Base-by-base conservation (phyloP, 345 rosid genomes). In the Barbarea vulgaris region DNA sequence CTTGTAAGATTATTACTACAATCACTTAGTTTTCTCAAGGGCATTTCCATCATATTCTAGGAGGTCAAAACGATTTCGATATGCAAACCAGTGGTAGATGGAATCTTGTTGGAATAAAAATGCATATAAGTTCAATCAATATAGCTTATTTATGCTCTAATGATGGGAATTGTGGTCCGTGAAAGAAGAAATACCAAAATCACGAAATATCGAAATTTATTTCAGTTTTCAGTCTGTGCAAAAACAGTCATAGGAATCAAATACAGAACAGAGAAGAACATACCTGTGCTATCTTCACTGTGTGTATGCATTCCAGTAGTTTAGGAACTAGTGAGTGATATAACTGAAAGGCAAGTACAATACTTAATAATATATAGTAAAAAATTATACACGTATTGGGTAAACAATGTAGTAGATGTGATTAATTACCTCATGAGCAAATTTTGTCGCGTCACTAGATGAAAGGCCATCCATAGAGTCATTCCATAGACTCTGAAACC, bases 251-350 rank as follows among this genome's bases (percentile, higher is more conserved):
- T 14, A 9, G 33, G 15, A 63, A 24, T 3, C 37, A 18, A 33
- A 57, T 17, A 56, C 15, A 44, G 18, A 41, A 25, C 46, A 18
- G 22, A 58, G 19, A 48, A 67, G 7, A 70, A 42, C 80, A 62
- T 83, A 93, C 98, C 97, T 94, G 98, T 2, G 91, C 94, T 80
- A 94, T 94, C 83, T 90, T 91, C 53, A 94, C 84, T 10, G 87
- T 87, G 79, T 73, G 81, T 62, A 94, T 85, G 81, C 96, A 87
- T 66, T 91, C 93, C 12, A 82, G 71, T 69, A 87, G 70, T 73
- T 83, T 88, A 10, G 96, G 89, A 9, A 88, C 82, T 17, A 85
- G 55, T 13, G 84, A 75, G 69, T 57, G 81, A 72, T 88, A 87
- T 60, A 93, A 61, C 98, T 93, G 91, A 44, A 81, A 67, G 31